Evolutionary conservation across 2,329 filamentous ascomycete genomes (phyloP), one percentile per base, ranked within the genome.

Genomic region (Pyrenochaeta sp.): DNA sequence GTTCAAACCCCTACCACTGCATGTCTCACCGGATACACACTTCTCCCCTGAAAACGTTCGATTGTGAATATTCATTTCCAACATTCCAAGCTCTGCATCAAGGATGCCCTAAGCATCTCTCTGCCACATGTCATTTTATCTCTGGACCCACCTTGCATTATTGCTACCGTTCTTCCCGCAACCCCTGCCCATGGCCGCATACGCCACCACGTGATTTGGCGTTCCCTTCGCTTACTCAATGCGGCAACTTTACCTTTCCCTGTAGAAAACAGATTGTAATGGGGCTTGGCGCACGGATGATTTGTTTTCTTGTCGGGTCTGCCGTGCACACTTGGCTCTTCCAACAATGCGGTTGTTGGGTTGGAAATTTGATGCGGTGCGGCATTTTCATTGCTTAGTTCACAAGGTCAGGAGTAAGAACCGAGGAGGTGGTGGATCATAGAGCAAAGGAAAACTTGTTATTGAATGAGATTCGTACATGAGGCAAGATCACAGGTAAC

Each of bases 231-330:
- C 43, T 56, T 51, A 39, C 53, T 44, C 7, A 12, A 45, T 37
- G 4, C 12, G 48, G 53, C 33, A 56, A 41, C 7, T 48, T 47
- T 43, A 14, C 10, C n/a, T 10, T 43, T 12, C 2, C 12, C 23
- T 36, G 44, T 56, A 27, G 53, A 56, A 51, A 41, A 37, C 39
- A 56, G 53, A 56, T 56, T 51, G 48, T 15, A 49, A 45, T 51
- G 53, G 48, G 53, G 53, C 53, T 56, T 56, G 48, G 53, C 41
- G 53, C 53, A 56, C 53, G 53, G 53, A 56, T 56, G 43, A 41
- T 43, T 47, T 44, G 21, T 11, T 11, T 10, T 20, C 17, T 39
- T 39, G 41, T 47, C 33, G 45, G 45, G 45, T 23, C 23, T 20
- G 45, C 30, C 33, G 45, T 14, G 35, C 45, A 37, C 32, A 21